phyloP scores from a whole-genome alignment of 2,329 filamentous ascomycete genomes.

The Fusarium sp. region DNA sequence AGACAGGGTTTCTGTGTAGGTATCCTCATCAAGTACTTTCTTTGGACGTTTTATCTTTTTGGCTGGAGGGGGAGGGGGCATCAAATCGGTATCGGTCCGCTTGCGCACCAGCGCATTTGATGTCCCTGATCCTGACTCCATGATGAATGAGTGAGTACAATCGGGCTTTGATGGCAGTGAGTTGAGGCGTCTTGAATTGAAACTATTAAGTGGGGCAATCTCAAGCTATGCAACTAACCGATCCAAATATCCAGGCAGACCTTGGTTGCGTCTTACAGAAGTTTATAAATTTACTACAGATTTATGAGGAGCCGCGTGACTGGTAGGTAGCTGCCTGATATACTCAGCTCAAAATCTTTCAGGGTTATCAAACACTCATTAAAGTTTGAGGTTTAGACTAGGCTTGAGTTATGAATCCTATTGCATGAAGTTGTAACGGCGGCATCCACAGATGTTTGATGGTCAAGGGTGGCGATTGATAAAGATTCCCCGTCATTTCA shows the following conservation, averaged over 20 bases:
- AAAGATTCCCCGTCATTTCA: constrained; percentile 33
- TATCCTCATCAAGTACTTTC: constrained; percentile 91
- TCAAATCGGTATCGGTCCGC: constrained; percentile 75
- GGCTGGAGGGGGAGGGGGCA: constrained; percentile 85
- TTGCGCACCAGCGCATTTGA: constrained; percentile 76
- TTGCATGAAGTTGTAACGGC: not conserved
- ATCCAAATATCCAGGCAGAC: constrained; percentile 7
- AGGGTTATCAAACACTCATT: too few species aligned
- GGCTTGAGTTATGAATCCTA: not conserved
- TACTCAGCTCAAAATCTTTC: not conserved
- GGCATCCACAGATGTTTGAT: not conserved
- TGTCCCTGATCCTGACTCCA: constrained; percentile 52
- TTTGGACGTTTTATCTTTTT: constrained; percentile 94
- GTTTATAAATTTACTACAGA: not conserved
- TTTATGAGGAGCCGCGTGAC: not conserved
- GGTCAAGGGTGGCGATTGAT: constrained; percentile 41
- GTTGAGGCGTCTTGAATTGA: not conserved
- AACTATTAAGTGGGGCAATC: constrained; percentile 22
- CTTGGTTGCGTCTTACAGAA: not conserved
- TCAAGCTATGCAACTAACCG: constrained; percentile 46
- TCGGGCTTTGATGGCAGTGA: constrained; percentile 1
- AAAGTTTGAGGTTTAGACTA: not conserved
- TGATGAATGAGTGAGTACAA: constrained; percentile 36
- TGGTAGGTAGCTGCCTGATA: not conserved
- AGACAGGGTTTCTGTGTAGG: constrained; percentile 89